phyloP scores from a whole-genome alignment of 306 rosid genomes.

The Quercus mongolica region DNA sequence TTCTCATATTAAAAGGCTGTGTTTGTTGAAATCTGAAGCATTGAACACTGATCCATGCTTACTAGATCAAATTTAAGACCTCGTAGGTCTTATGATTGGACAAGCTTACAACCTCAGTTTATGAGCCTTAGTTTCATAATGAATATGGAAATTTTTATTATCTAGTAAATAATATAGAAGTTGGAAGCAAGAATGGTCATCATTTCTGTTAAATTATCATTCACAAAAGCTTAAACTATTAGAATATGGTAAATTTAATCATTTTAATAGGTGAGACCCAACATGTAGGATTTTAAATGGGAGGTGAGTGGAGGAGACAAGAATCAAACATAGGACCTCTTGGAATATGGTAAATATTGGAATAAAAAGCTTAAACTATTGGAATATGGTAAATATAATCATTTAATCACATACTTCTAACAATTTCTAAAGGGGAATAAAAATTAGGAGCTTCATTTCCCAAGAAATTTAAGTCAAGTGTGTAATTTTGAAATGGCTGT shows the following conservation, averaged over 20 bases:
- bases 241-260: too few species aligned
- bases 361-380: too few species aligned
- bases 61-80: not conserved
- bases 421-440: not conserved
- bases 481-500: not conserved
- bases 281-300: too few species aligned
- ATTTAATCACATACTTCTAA: too few species aligned
- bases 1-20: not conserved
- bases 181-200: not conserved
- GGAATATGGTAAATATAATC: too few species aligned
- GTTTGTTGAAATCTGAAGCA: not conserved
- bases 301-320: too few species aligned
- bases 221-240: too few species aligned
- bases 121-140: not conserved
- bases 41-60: not conserved
- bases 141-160: not conserved
- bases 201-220: not conserved
- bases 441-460: not conserved
- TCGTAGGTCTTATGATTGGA: not conserved
- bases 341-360: too few species aligned
- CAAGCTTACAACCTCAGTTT: not conserved
- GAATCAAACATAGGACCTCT: too few species aligned
- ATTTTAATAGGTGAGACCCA: too few species aligned
- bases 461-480: not conserved
- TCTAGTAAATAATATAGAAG: not conserved